Base-by-base conservation (phyloP, 306 rosid genomes). In the Sesbania bispinosa region DNA sequence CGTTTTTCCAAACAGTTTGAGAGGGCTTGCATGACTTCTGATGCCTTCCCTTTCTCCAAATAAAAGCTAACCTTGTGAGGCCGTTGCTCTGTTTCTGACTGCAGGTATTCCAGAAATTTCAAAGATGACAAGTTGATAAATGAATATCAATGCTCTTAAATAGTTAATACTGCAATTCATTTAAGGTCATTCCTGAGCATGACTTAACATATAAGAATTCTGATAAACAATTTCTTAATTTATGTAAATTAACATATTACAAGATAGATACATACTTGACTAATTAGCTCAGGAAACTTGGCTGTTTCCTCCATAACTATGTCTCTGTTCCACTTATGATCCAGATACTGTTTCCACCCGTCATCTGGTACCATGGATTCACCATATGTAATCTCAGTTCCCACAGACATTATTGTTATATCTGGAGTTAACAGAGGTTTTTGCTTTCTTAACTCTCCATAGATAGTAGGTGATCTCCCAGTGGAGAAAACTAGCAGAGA, bases 1-100 rank as follows among this genome's bases (percentile, higher is more conserved):
- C 80, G 84, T 48, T 85, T 81, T 74, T 75, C 85, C 26, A 92
- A 67, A 63, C 85, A 63, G 39, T 78, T 71, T 4, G 88, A 82
- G 10, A 89, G 83, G 82, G 62, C 79, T 46, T 81, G 59, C 9
- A 77, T 78, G 46, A 88, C 77, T 59, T 55, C 76, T 41, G 66
- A 55, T 39, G 88, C 98, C 74, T 81, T 67, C 50, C 19, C 84
- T 88, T 89, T 83, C 64, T 87, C 90, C 48, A 92, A 67, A 60
- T 67, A 89, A 71, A 92, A 92, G 95, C 98, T 88, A 73, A 89
- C 88, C 74, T 92, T 92, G 84, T 85, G 90, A 51, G 96, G 90
- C 18, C 92, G 83, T 71, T 92, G 96, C 63, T 89, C 90, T 27
- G 86, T 78, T 70, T 88, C 87, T 11, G 88, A 59, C 98, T 92